Conservation (phyloP, 169 alveolate species). For the Eimeria brunetti region DNA sequence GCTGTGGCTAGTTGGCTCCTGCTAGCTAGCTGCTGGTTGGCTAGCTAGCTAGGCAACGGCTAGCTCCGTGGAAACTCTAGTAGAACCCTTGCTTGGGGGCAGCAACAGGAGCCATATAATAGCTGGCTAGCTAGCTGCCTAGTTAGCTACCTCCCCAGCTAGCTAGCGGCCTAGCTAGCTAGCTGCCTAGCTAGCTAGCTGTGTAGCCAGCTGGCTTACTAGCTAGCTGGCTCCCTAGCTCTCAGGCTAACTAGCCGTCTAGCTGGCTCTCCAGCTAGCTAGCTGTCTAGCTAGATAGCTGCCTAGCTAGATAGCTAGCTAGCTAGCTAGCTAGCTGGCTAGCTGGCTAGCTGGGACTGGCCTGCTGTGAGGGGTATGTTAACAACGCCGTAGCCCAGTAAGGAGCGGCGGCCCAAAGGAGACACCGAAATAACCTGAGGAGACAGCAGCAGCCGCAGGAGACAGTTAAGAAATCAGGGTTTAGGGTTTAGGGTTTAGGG, state of each 20-base stretch:
- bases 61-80: too few relatives aligned
- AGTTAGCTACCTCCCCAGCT: too few relatives aligned
- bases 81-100: too few relatives aligned
- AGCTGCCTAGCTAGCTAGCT: neutral
- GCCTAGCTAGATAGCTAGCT: neutral
- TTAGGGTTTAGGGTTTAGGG: neutral
- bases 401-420: neutral
- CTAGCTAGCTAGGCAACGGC: neutral
- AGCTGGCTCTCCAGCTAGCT: neutral
- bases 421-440: conserved; percentile 1
- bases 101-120: too few relatives aligned
- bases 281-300: neutral
- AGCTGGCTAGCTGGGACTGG: neutral
- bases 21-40: neutral
- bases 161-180: too few relatives aligned
- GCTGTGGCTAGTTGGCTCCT: too few relatives aligned
- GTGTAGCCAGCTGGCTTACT: neutral
- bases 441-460: neutral
- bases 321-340: neutral
- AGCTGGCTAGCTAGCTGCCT: too few relatives aligned
- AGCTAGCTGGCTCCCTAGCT: neutral
- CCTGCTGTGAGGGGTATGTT: neutral
- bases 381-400: neutral
- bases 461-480: too few relatives aligned
- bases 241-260: too few relatives aligned